Conservation (phyloP, 148 eudicot genomes). For the Arctostaphylos glauca region DNA sequence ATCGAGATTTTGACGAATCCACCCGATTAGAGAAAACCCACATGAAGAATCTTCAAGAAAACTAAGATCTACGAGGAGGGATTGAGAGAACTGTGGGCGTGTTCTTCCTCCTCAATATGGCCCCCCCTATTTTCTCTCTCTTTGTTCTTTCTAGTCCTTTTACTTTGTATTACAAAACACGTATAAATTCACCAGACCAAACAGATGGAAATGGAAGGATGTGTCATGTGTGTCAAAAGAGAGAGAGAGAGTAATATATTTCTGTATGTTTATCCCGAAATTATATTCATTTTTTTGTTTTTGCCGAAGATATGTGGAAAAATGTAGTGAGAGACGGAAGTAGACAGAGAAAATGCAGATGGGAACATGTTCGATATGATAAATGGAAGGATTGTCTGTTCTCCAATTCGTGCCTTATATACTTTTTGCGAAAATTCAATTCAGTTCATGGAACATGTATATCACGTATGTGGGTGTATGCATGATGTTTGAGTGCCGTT, state of each 20-base stretch:
- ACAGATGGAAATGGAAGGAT: conserved; percentile 21
- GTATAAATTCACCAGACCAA: conserved; percentile 15
- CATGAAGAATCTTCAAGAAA: conserved; percentile 14
- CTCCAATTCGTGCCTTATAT: conserved; percentile 9
- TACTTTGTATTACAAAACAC: background rate
- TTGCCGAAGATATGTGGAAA: background rate
- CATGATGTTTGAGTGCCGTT: background rate
- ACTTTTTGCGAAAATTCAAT: conserved; percentile 5
- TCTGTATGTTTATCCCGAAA: background rate
- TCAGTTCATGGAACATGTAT: too few species aligned
- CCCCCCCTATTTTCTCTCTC: conserved; percentile 9
- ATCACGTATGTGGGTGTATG: background rate
- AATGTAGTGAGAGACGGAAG: background rate
- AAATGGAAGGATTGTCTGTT: conserved; percentile 15
- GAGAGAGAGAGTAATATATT: conserved; percentile 3
- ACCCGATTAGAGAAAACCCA: conserved; percentile 23
- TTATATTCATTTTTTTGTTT: conserved; percentile 7
- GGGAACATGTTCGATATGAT: conserved; percentile 16
- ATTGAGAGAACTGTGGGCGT: conserved; percentile 20
- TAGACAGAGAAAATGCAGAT: conserved; percentile 1
- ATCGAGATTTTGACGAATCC: conserved; percentile 21
- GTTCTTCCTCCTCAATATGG: conserved; percentile 20
- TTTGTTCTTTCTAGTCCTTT: conserved; percentile 11
- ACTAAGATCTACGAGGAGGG: conserved; percentile 39
- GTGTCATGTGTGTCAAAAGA: conserved; percentile 12